Evolutionary conservation across 179 eudicot genomes (phyloP), one percentile per base, ranked within the genome.

Genomic region (Beta corolliflora): DNA sequence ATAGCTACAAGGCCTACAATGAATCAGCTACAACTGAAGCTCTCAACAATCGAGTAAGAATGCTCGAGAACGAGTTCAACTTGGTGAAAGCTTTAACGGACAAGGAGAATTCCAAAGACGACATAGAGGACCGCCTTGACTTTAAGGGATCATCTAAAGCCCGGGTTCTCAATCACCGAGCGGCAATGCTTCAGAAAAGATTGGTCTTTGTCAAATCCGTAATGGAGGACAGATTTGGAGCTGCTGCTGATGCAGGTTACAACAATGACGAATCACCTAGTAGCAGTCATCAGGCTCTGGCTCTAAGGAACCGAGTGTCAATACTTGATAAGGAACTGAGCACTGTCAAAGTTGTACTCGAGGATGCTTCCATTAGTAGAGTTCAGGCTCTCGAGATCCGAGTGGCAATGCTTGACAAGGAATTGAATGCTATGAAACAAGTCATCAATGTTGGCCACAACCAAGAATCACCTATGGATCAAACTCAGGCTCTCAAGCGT

Each of bases 381-480:
- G 11, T 19, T 63, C 14, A 19, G 36, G 67, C 41, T 63, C 67
- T 63, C 11, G 67, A 63, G 67, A 23, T 63, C 9, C 31, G 14
- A 63, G 70, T 65, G 70, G 70, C 70, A 65, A 29, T 65, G 70
- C 70, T 65, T 23, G 45, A 65, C 9, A 65, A 65, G 4, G 70
- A 65, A 65, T 65, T 65, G 36, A 65, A 65, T 12, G 5, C 70
- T 21, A 7, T 65, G 70, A 65, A 65, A 65, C 6, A 25, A 14
- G n/a, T 59, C 14, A 59, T 59, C 19, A 16, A 59, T 59, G 14
- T 16, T 11, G 63, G 63, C 16, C 63, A n/a, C 16, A 59, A 59
- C 50, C 7, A 59, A 16, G 63, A 16, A 1, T 59, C 63, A 59
- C 15, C 63, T 59, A 59, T 59, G n/a, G 50, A 46, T 46, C 29